These are phyloP conservation scores for Paraphaeosphaeria sporulosa DNA, from an alignment of 2,329 filamentous ascomycete genomes.

Conservation along the genomic window DNA sequence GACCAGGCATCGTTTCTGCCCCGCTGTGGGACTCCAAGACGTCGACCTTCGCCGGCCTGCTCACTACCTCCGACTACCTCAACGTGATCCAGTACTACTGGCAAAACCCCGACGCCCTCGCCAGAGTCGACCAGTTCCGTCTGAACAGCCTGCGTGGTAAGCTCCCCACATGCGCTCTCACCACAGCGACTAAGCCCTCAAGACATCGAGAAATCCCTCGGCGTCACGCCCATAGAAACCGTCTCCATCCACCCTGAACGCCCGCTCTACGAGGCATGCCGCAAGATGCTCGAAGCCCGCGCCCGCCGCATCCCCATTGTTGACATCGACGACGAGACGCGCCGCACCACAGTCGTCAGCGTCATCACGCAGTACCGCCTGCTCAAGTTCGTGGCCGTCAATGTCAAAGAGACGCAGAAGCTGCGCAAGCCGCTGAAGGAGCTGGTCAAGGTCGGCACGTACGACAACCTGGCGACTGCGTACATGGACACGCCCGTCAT, in stretches of 20 bases:
- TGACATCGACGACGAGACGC: constrained; percentile 92
- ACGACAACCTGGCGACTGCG: constrained; percentile 79
- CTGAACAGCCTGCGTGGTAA: constrained; percentile 89
- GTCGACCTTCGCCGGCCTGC: constrained; percentile 89
- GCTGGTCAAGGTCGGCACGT: constrained; percentile 79
- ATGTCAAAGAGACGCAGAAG: constrained; percentile 85
- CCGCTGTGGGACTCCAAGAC: constrained; percentile 95
- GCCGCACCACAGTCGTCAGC: constrained; percentile 89
- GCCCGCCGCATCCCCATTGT: constrained; percentile 93
- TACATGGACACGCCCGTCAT: constrained; percentile 91
- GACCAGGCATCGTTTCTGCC: constrained; percentile 90
- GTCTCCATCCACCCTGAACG: constrained; percentile 92
- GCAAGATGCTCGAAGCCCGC: constrained; percentile 90
- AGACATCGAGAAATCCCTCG: constrained; percentile 97
- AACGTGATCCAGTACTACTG: constrained; percentile 99
- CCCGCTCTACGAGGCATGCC: constrained; percentile 93
- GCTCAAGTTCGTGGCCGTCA: constrained; percentile 97
- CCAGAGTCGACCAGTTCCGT: constrained; percentile 91
- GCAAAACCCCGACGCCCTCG: constrained; percentile 90
- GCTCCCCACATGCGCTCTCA: constrained; percentile 24
- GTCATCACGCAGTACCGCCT: constrained; percentile 99
- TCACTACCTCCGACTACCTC: constrained; percentile 97
- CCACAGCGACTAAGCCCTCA: constrained; percentile 24
- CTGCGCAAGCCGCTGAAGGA: constrained; percentile 87
- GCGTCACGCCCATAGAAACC: constrained; percentile 89